phyloP scores from a whole-genome alignment of 2,329 filamentous ascomycete genomes.

The Arthrobotrys conoides region DNA sequence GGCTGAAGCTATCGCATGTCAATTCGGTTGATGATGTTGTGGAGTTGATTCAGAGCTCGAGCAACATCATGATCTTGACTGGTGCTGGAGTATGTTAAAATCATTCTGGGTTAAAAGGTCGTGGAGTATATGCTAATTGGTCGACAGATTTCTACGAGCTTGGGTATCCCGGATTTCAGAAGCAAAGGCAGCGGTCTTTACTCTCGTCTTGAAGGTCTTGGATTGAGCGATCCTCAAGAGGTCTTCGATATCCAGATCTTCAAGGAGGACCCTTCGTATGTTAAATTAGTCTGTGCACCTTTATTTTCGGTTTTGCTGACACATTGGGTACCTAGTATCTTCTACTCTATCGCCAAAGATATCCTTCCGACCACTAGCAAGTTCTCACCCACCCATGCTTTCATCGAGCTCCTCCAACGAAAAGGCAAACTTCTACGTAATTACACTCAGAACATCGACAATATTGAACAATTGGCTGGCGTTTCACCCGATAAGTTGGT shows the following conservation, averaged over 20 bases:
- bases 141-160: constrained; percentile 85
- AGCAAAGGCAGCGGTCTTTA: constrained; percentile 95
- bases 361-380: constrained; percentile 85
- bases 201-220: constrained; percentile 83
- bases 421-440: constrained; percentile 93
- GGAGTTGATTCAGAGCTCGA: constrained; percentile 77
- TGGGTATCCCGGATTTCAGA: constrained; percentile 97
- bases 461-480: constrained; percentile 89
- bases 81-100: constrained; percentile 78
- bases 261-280: constrained; percentile 79
- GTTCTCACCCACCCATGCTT: constrained; percentile 92
- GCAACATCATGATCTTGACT: constrained; percentile 92
- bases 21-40: constrained; percentile 92
- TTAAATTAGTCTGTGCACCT: neutral
- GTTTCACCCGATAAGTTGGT: constrained; percentile 85
- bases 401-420: constrained; percentile 89
- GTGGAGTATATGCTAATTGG: constrained; percentile 35
- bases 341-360: constrained; percentile 91
- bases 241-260: constrained; percentile 94
- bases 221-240: constrained; percentile 87
- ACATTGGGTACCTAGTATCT: constrained; percentile 70
- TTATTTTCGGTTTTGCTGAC: neutral
- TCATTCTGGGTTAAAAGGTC: constrained; percentile 2
- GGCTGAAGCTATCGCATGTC: constrained; percentile 82
- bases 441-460: constrained; percentile 99